Evolutionary conservation across 164 flowering plant genomes (phyloP), one percentile per base, ranked within the genome.

Genomic region (Stephania cephalantha): DNA sequence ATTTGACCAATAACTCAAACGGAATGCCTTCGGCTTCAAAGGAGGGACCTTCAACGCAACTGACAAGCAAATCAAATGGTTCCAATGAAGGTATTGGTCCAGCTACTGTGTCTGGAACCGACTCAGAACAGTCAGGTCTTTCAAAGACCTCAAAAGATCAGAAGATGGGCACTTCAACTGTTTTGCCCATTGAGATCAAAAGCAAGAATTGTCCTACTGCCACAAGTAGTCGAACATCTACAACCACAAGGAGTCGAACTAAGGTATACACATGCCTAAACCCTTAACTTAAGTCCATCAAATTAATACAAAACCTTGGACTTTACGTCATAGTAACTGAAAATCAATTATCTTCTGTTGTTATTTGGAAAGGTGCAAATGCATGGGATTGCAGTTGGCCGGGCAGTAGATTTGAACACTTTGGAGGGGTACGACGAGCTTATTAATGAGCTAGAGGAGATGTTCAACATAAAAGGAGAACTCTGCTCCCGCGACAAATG

Each of bases 381-480:
- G 99, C 94, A 91, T 79, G 99, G 99, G 4, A 78, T 90, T 25
- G 91, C 91, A 13, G 97, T 95, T 68, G 97, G 98, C 22, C 87
- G 97, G 64, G 97, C 99, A 8, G 92, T 95, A 82, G 99, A 93
- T 79, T 83, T 95, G 77, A 81, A 87, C 11, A 73, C 73, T 29
- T 77, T 95, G 73, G 84, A 83, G 31, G 90, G 97, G 22, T 95
- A 95, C 45, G 85, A 84, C 77, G 84, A 91, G 55, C 92, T 95
- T 66, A 85, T 89, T 52, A 82, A 78, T 67, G 98, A 91, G 77
- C 82, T 95, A 7, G 99, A 95, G 80, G 78, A 85, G 70, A 84
- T 91, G 93, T 95, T 95, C 75, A 93, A 90, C 52, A 87, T 93
- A 53, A 86, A 88, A 72, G 97, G 97, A 9, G 88, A 90, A 80